A percentile compares a stretch with the other conserved stretches of the same genome.
Evolutionary conservation across 2,329 filamentous ascomycete species (phyloP).

Genomic region (Arthrobotrys sphaeroides): DNA sequence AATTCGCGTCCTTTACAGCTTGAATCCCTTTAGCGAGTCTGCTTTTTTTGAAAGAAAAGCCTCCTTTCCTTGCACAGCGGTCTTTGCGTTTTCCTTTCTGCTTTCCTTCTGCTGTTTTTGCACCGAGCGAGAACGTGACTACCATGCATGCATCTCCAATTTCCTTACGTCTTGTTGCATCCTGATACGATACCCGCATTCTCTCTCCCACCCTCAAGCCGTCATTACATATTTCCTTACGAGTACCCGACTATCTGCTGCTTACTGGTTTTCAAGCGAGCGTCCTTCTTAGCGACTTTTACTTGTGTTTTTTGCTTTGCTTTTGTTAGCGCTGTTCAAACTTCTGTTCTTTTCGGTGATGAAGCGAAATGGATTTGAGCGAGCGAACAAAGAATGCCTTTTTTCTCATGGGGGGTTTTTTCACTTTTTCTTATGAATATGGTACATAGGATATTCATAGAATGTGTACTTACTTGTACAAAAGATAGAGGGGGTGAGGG

Average conservation of each 20-base stretch:
- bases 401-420: not conserved
- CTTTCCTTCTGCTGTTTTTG: not conserved
- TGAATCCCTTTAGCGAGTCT: conserved; percentile 14
- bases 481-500: not conserved
- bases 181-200: conserved; percentile 22
- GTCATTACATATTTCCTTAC: not conserved
- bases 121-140: conserved; percentile 10
- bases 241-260: conserved; percentile 13
- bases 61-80: conserved; percentile 20
- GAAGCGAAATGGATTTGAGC: conserved; percentile 14
- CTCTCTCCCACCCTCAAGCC: not conserved
- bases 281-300: conserved; percentile 7
- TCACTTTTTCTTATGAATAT: conserved; percentile 8
- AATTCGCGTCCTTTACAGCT: conserved; percentile 5
- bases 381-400: not conserved
- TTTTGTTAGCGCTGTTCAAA: not conserved
- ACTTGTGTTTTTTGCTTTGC: not conserved
- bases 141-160: conserved; percentile 6
- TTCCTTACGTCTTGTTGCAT: not conserved
- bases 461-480: conserved; percentile 16
- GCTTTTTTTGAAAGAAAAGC: conserved; percentile 21
- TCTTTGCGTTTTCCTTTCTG: conserved; percentile 1
- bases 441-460: not conserved
- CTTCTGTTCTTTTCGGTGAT: conserved; percentile 8
- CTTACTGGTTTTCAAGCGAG: conserved; percentile 10